phyloP scores from a whole-genome alignment of 2,329 filamentous ascomycete genomes.

The Stagonosporopsis tanaceti region DNA sequence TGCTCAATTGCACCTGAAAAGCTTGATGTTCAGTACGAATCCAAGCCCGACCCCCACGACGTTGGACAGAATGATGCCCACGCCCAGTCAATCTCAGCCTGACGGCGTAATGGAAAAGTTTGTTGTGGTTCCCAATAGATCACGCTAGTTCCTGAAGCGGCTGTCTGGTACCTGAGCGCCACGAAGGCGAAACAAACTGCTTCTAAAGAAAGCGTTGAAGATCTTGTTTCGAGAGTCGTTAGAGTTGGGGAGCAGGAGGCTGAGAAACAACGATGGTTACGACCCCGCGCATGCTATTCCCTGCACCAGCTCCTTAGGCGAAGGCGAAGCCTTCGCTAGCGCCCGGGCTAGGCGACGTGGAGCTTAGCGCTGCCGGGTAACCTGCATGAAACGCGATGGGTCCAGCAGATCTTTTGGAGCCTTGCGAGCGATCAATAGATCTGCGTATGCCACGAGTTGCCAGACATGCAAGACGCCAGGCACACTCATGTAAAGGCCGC shows the following conservation, averaged over 20 bases:
- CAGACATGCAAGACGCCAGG: background rate
- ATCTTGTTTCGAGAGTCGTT: conserved; percentile 24
- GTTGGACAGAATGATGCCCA: conserved; percentile 1
- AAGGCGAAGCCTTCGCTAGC: conserved; percentile 8
- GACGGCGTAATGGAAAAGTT: background rate
- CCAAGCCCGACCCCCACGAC: background rate
- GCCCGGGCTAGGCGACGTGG: background rate
- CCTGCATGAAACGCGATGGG: background rate
- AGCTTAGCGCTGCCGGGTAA: conserved; percentile 2
- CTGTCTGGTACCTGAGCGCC: conserved; percentile 11
- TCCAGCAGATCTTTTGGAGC: background rate
- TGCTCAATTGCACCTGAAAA: background rate
- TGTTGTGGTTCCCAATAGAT: conserved; percentile 10
- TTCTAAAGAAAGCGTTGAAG: conserved; percentile 34
- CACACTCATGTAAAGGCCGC: too few relatives aligned
- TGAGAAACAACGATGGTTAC: conserved; percentile 26
- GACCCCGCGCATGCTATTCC: conserved; percentile 11
- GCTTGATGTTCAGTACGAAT: background rate
- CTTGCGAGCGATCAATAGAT: background rate
- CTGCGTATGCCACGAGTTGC: background rate
- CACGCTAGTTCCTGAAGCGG: conserved; percentile 1
- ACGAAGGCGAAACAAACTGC: conserved; percentile 24
- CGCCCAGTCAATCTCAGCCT: background rate
- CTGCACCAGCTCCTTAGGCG: conserved; percentile 8
- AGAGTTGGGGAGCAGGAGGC: conserved; percentile 20